Percentiles rank a stretch among this genome's conserved stretches.
Conservation (phyloP, 108 stramenopile species). For the Nitzschia putrida region DNA sequence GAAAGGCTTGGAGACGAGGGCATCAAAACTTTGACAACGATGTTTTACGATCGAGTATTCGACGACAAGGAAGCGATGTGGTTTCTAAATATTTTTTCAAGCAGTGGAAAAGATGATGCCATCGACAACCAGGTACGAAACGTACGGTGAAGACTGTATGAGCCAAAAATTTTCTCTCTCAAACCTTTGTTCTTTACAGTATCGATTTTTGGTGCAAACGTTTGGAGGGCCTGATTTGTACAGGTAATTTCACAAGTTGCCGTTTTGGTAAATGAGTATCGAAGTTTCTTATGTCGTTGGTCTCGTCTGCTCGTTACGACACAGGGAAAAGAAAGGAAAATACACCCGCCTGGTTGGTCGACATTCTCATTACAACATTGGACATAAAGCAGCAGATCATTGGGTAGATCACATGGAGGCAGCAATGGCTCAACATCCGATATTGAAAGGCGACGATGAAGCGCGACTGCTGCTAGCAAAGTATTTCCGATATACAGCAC, state of each 20-base stretch:
- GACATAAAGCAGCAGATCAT: slow-evolving; percentile 56
- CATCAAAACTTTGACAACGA: slow-evolving; percentile 43
- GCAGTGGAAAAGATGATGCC: slow-evolving; percentile 70
- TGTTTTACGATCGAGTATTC: slow-evolving; percentile 78
- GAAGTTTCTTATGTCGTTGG: not conserved
- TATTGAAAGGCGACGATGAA: slow-evolving; percentile 42
- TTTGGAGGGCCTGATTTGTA: slow-evolving; percentile 81
- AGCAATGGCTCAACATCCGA: slow-evolving; percentile 61
- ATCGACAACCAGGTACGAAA: slow-evolving; percentile 70
- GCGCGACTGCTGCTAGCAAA: slow-evolving; percentile 16
- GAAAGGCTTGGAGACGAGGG: slow-evolving; percentile 67
- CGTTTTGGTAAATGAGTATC: not conserved
- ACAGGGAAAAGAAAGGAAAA: slow-evolving; percentile 71
- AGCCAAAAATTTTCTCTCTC: too few relatives aligned
- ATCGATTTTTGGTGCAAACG: slow-evolving; percentile 73
- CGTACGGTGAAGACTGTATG: not conserved
- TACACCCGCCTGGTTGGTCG: slow-evolving; percentile 75
- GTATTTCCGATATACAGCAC: slow-evolving; percentile 42
- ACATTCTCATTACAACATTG: slow-evolving; percentile 75
- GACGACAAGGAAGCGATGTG: slow-evolving; percentile 52
- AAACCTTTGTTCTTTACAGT: slow-evolving; percentile 16
- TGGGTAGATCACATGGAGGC: slow-evolving; percentile 75
- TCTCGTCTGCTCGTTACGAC: not conserved
- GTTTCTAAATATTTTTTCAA: slow-evolving; percentile 80
- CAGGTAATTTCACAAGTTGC: slow-evolving; percentile 26